Evolutionary conservation across 257 asterid genomes (phyloP).

Genomic region (Verbascum thapsus): DNA sequence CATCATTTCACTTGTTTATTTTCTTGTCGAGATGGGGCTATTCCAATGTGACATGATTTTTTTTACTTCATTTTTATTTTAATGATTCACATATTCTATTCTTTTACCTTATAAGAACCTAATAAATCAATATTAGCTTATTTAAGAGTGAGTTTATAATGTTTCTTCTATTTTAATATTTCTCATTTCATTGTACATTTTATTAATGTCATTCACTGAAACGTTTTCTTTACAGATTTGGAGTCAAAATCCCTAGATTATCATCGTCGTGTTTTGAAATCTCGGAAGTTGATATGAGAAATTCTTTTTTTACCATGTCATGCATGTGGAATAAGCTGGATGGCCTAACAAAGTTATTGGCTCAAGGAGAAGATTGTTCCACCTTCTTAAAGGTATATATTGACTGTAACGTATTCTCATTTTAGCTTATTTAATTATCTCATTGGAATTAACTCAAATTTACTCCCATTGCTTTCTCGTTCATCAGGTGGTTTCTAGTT

Average conservation of each 20-base stretch:
- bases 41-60: constrained; percentile 1
- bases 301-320: constrained; percentile 51
- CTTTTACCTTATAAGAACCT: background rate
- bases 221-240: constrained; percentile 52
- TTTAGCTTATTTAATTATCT: constrained; percentile 5
- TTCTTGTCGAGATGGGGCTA: constrained; percentile 2
- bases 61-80: background rate
- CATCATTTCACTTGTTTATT: constrained; percentile 22
- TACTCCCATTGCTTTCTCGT: constrained; percentile 1
- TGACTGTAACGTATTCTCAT: constrained; percentile 17
- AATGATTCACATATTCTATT: constrained; percentile 16
- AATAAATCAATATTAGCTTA: background rate
- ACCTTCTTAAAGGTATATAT: constrained; percentile 72
- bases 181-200: constrained; percentile 5
- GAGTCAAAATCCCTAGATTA: constrained; percentile 57
- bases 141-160: background rate
- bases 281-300: constrained; percentile 70
- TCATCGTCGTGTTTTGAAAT: constrained; percentile 76
- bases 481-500: background rate
- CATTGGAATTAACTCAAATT: constrained; percentile 10
- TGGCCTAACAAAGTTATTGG: constrained; percentile 56
- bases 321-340: constrained; percentile 58
- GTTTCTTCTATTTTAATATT: constrained; percentile 22
- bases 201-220: constrained; percentile 13
- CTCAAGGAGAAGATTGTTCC: constrained; percentile 82